Evolutionary conservation across 805 yeast species (phyloP), one percentile per base, ranked within the genome.

Genomic region (Huiozyma sinensis): DNA sequence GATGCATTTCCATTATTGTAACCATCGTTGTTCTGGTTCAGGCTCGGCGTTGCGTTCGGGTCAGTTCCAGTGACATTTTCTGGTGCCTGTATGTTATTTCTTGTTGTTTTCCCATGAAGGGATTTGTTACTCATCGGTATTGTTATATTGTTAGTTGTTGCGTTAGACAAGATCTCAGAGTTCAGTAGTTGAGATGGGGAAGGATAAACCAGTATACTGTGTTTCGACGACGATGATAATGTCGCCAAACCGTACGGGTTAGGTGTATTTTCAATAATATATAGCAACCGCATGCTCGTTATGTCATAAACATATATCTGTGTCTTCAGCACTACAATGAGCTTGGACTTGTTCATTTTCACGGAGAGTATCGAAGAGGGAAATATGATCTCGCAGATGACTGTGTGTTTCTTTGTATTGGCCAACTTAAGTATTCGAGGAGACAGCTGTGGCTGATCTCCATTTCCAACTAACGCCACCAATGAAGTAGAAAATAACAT

Each of bases 401-500:
- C 65, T 0, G 75, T 59, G 45, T 66, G 63, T 49, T 63, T 67
- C 59, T 85, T 86, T 1, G 95, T 85, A 65, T 92, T 92, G 45
- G 89, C 70, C 43, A 90, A 79, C 56, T 80, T 79, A 47, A 90
- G 71, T 50, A 88, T 77, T 47, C 96, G 71, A n/a, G 95, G 94
- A 7, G 86, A 77, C 55, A 77, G 70, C 4, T 71, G 62, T 2
- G 81, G 75, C 46, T 75, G 81, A 46, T 81, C 85, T 0, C 88
- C 88, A 32, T 77, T 57, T 0, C 83, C 86, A n/a, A 83, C 87
- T 10, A 81, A 67, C 5, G 85, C 88, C 29, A 83, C 63, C 36
- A 83, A 64, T 2, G 87, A 79, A 0, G 90, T 80, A 34, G 79
- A 71, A 54, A 79, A 83, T n/a, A 83, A 68, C 90, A 83, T 83